Percentiles rank a stretch among this genome's conserved stretches.
phyloP scores from a whole-genome alignment of 345 rosid genomes.

The Citrus trifoliata region DNA sequence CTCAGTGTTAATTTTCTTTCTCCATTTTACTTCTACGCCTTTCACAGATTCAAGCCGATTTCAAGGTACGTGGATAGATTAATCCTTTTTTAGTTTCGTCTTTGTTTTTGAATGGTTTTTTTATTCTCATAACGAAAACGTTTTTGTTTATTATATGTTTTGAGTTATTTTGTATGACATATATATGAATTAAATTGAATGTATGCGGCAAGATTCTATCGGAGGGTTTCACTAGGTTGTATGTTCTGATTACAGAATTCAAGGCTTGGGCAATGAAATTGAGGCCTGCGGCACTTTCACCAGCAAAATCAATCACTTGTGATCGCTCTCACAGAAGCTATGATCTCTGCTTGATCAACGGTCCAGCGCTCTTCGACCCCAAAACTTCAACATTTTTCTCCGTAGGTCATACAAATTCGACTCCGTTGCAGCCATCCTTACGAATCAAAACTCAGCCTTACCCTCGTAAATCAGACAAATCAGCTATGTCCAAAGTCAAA shows the following conservation, averaged over 20 bases:
- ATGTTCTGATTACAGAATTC: not conserved
- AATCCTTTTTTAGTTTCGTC: no score
- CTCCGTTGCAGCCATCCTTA: not conserved
- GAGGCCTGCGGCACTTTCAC: not conserved
- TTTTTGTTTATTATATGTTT: no score
- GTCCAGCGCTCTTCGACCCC: slow-evolving; percentile 33
- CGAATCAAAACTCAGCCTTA: slow-evolving; percentile 32
- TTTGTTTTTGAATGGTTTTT: no score
- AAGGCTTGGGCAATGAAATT: not conserved
- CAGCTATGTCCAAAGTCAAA: slow-evolving; percentile 29
- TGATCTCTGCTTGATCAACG: slow-evolving; percentile 35
- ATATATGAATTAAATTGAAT: no score
- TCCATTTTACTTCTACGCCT: not conserved
- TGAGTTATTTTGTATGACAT: no score
- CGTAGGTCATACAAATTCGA: not conserved
- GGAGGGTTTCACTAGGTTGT: not conserved
- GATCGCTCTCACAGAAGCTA: slow-evolving; percentile 27
- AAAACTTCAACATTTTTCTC: slow-evolving; percentile 23
- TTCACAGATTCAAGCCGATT: not conserved
- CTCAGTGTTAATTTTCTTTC: not conserved
- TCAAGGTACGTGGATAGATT: not conserved
- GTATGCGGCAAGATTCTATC: no score
- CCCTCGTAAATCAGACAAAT: slow-evolving; percentile 35
- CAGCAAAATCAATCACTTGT: slow-evolving; percentile 26
- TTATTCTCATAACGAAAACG: no score